Conservation (phyloP, 768 basidiomycete genomes). For the Lentinula lateritia region DNA sequence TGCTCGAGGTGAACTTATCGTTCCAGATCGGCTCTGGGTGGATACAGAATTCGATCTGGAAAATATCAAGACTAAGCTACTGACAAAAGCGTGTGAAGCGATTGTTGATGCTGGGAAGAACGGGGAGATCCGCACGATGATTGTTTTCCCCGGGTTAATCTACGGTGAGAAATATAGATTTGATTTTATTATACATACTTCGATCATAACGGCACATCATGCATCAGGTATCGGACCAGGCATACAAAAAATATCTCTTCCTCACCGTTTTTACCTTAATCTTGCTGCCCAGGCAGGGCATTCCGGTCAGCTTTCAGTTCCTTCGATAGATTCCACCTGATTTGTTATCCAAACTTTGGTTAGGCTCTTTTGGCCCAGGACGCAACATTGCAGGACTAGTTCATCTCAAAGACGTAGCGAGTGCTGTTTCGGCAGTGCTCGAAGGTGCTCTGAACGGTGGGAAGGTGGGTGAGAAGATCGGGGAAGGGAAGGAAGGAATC, state of each 20-base stretch:
- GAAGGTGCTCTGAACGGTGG: slow-evolving; percentile 32
- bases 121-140: slow-evolving; percentile 37
- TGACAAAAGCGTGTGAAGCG: slow-evolving; percentile 19
- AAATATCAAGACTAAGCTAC: slow-evolving; percentile 14
- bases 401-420: slow-evolving; percentile 35
- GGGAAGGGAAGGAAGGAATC: slow-evolving; percentile 34
- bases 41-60: slow-evolving; percentile 31
- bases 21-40: slow-evolving; percentile 23
- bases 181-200: not conserved
- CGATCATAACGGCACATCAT: not conserved
- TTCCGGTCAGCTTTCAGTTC: slow-evolving; percentile 17
- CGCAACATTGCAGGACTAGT: slow-evolving; percentile 30
- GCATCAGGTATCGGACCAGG: slow-evolving; percentile 31
- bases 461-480: slow-evolving; percentile 31
- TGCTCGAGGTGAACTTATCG: slow-evolving; percentile 30
- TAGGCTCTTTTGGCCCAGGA: slow-evolving; percentile 33
- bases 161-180: slow-evolving; percentile 15
- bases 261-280: slow-evolving; percentile 30
- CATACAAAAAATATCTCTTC: slow-evolving; percentile 31
- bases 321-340: not conserved
- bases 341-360: not conserved
- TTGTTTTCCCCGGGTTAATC: slow-evolving; percentile 35
- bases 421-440: slow-evolving; percentile 27
- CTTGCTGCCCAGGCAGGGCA: slow-evolving; percentile 25
- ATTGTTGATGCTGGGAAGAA: slow-evolving; percentile 36